phyloP scores from a whole-genome alignment of 768 basidiomycete species.

The Auriscalpium orientale region DNA sequence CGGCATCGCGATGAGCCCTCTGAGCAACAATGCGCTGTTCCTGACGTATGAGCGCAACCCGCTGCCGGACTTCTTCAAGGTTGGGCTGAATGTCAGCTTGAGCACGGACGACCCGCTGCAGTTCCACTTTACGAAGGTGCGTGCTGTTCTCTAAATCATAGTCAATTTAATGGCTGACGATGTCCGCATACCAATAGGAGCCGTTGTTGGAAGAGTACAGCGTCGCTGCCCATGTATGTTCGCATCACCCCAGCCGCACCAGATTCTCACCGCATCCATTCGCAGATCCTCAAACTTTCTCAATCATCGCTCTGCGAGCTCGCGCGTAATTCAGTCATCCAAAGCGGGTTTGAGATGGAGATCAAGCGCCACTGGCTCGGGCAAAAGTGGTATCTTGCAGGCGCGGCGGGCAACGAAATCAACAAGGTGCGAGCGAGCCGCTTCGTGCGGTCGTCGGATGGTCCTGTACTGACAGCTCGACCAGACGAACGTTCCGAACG shows the following conservation, averaged over 20 bases:
- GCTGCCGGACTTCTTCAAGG: conserved; percentile 93
- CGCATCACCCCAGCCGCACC: neutral
- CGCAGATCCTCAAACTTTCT: conserved; percentile 90
- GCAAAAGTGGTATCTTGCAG: conserved; percentile 87
- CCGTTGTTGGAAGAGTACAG: conserved; percentile 95
- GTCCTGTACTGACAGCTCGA: neutral
- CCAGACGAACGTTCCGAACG: conserved; percentile 96
- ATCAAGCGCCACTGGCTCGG: conserved; percentile 95
- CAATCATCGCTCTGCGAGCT: conserved; percentile 93
- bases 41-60: conserved; percentile 96
- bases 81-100: conserved; percentile 90
- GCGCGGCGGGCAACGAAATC: conserved; percentile 91
- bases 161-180: neutral
- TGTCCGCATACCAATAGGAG: conserved; percentile 43
- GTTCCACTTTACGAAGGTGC: conserved; percentile 96
- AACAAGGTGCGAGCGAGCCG: conserved; percentile 55
- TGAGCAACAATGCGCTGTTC: conserved; percentile 97
- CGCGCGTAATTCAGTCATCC: conserved; percentile 94
- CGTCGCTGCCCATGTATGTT: conserved; percentile 86
- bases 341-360: conserved; percentile 98
- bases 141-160: conserved; percentile 9
- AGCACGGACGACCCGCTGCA: conserved; percentile 95
- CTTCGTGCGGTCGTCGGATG: neutral
- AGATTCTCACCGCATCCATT: neutral
- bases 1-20: conserved; percentile 95